phyloP scores from a whole-genome alignment of 2,329 filamentous ascomycete genomes.

The Erysiphe pulchra region DNA sequence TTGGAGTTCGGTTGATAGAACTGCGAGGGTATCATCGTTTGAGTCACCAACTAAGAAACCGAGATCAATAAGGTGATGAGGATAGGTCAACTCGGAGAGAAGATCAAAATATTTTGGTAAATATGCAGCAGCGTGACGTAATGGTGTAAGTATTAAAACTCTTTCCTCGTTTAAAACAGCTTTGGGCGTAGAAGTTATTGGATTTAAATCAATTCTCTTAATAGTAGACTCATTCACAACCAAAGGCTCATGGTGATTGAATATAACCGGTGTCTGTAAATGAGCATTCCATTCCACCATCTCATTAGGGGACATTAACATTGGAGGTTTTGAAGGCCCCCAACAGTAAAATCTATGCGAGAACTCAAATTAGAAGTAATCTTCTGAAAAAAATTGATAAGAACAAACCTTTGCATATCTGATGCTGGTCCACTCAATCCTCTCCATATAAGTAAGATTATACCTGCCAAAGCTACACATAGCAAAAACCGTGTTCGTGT shows the following conservation, averaged over 20 bases:
- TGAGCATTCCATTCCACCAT: conserved; percentile 73
- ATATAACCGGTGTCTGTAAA: conserved; percentile 75
- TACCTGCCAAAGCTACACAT: conserved; percentile 39
- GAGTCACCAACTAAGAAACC: conserved; percentile 93
- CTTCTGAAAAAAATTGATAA: neutral
- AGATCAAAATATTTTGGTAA: conserved; percentile 95
- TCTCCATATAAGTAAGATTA: conserved; percentile 68
- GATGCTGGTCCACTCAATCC: conserved; percentile 55
- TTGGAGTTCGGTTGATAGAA: conserved; percentile 55
- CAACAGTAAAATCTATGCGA: conserved; percentile 74
- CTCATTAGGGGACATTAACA: conserved; percentile 84
- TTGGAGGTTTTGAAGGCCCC: conserved; percentile 82
- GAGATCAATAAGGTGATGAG: conserved; percentile 80
- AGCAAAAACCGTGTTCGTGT: conserved; percentile 58
- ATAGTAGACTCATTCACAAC: conserved; percentile 64
- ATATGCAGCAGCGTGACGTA: conserved; percentile 84
- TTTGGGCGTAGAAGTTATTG: conserved; percentile 52
- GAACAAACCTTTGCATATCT: conserved; percentile 62
- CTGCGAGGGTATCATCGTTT: conserved; percentile 72
- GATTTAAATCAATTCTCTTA: conserved; percentile 59
- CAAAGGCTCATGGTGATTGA: conserved; percentile 81
- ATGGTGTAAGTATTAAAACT: conserved; percentile 73
- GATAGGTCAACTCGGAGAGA: conserved; percentile 57
- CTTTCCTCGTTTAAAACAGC: conserved; percentile 61
- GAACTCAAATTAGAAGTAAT: neutral